Evolutionary conservation across 2,329 filamentous ascomycete species (phyloP), one percentile per base, ranked within the genome.

Genomic region (Cladobotryum protrusum): DNA sequence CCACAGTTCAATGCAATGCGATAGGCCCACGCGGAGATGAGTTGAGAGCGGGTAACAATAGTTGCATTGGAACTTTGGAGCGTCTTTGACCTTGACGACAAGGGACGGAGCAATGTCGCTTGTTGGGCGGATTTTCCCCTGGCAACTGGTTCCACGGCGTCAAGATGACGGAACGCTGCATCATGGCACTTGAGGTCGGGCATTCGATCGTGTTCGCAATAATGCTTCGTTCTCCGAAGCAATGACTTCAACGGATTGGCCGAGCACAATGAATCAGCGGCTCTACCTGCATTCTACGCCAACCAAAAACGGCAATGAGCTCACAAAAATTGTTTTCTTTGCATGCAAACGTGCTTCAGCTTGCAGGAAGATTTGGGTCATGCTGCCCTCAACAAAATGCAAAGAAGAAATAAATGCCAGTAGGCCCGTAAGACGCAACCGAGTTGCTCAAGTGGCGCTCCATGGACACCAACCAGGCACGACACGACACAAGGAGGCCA

Each of bases 61-160:
- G 35, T 13, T n/a, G 35, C 35, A 37, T 11, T 17, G 11, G 24
- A 6, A 37, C 35, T 2, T 37, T 37, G 3, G 34, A 46, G 35
- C 15, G 44, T 46, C 43, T 12, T 29, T 33, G 34, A 24, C 20
- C 37, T 18, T 43, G 37, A 34, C 24, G 18, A 35, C 24, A 29
- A 9, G 6, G 24, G 24, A 29, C 24, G 24, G 24, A 29, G 24
- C 24, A 29, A 29, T 29, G 24, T 29, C 24, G 24, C 24, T 29
- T 29, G 24, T 24, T 52, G 42, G 41, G 29, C 33, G 47, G 49
- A 40, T 37, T 43, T 45, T 42, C 46, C 35, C 34, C 32, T 34
- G 47, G 32, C 12, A 33, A 48, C 42, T 29, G 41, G 47, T 45
- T 49, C 32, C 50, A 52, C 50, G 32, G 24, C 49, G 34, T 49